Evolutionary conservation across 108 stramenopile genomes (phyloP).

Genomic region (Fragilaria radians): DNA sequence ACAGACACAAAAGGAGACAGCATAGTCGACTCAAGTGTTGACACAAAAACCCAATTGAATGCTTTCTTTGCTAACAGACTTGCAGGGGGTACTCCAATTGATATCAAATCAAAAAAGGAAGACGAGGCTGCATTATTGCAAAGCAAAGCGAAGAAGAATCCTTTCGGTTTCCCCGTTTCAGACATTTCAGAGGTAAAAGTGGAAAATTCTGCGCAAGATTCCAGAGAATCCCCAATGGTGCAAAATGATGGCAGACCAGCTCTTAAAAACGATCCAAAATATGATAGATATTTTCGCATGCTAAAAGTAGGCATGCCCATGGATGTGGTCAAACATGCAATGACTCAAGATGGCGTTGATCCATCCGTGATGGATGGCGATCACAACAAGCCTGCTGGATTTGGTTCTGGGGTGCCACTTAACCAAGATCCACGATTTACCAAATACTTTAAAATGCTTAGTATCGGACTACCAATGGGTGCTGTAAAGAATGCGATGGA

Average conservation of each 20-base stretch:
- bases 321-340: constrained; percentile 81
- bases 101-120: neutral
- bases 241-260: constrained; percentile 27
- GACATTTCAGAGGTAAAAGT: too few relatives aligned
- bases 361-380: constrained; percentile 78
- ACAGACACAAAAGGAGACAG: neutral
- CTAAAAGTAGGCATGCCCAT: constrained; percentile 79
- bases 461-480: constrained; percentile 79
- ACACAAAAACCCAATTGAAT: neutral
- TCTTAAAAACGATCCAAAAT: constrained; percentile 75
- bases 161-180: neutral
- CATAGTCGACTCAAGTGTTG: neutral
- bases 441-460: constrained; percentile 93
- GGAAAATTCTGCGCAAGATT: neutral
- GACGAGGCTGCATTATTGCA: neutral
- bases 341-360: constrained; percentile 77
- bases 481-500: constrained; percentile 89
- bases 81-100: neutral
- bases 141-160: neutral
- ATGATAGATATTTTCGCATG: constrained; percentile 76
- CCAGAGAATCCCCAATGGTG: neutral
- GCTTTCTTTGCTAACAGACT: constrained; percentile 1
- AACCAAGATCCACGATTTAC: constrained; percentile 73
- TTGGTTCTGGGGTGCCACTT: constrained; percentile 40
- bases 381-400: constrained; percentile 51